Base-by-base conservation (phyloP, 768 basidiomycete species). In the Coprinopsis cinerea region DNA sequence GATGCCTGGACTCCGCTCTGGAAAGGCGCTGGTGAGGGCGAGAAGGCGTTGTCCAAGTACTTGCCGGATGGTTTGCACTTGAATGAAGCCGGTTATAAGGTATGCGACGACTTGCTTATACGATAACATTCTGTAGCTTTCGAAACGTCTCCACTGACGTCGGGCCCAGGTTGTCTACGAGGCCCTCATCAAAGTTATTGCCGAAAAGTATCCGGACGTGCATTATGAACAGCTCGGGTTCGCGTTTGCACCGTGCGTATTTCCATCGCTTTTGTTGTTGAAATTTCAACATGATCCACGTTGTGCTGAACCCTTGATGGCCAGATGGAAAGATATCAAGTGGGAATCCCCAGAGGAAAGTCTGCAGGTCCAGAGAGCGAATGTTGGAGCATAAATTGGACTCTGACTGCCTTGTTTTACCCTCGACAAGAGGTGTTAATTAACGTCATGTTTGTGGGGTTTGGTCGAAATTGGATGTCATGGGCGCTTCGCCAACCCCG, bases 61-160 rank as follows among this genome's bases (percentile, higher is more conserved):
- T 63, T 89, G 47, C 65, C 60, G 35, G 93, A 96, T 61, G 93
- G 93, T 1, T 66, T 96, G 44, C 93, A 96, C 65, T 66, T 92
- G 58, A 90, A 78, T 47, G 71, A 64, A n/a, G 74, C 67, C 1
- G 93, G 90, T 20, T 93, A 93, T 57, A 62, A 74, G 63, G 88
- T 89, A 58, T 59, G 81, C 61, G 22, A 47, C 11, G 22, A 30
- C 28, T 25, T 44, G 23, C 35, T 36, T 53, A 43, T 6, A 6
- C 17, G 26, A 10, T 39, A 41, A 23, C 26, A 17, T 48, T n/a
- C n/a, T n/a, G n/a, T n/a, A n/a, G n/a, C n/a, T n/a, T n/a, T n/a
- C n/a, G n/a, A n/a, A n/a, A n/a, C n/a, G n/a, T n/a, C n/a, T n/a
- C n/a, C n/a, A n/a, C 34, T 51, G 25, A 48, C 37, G 10, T 28